phyloP scores from a whole-genome alignment of 768 basidiomycete species.

The Mycena indigotica region DNA sequence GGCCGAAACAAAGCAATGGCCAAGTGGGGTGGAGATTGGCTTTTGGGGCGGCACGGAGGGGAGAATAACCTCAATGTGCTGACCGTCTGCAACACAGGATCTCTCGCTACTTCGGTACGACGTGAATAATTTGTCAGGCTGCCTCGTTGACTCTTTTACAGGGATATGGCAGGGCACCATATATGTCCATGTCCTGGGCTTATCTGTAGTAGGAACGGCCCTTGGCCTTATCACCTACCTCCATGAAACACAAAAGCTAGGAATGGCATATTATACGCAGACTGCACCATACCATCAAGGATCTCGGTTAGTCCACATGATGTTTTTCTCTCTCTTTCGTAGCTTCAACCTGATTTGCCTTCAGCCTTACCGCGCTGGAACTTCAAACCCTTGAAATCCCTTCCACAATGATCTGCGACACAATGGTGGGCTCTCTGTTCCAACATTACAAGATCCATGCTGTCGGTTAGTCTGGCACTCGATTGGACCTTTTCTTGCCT shows the following conservation, averaged over 20 bases:
- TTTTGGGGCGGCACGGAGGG: conserved; percentile 46
- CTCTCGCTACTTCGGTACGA: conserved; percentile 87
- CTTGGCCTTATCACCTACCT: conserved; percentile 92
- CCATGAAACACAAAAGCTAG: conserved; percentile 74
- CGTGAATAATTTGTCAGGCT: neutral
- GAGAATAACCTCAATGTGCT: conserved; percentile 70
- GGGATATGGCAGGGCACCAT: conserved; percentile 68
- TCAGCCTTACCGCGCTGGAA: conserved; percentile 86
- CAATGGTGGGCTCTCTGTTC: conserved; percentile 95
- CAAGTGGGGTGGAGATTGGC: conserved; percentile 84
- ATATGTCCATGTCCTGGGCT: neutral
- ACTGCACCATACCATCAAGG: conserved; percentile 95
- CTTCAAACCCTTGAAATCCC: conserved; percentile 83
- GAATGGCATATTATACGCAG: conserved; percentile 89
- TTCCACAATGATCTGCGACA: conserved; percentile 94
- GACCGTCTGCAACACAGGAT: conserved; percentile 98
- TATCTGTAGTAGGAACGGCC: conserved; percentile 53
- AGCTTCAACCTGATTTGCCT: too few species aligned
- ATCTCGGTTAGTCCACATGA: conserved; percentile 52
- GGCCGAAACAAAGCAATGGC: conserved; percentile 86
- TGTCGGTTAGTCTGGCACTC: conserved; percentile 51
- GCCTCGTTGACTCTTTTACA: neutral
- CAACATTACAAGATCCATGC: conserved; percentile 84
- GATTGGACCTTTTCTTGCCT: neutral
- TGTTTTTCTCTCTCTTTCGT: conserved; percentile 5